Evolutionary conservation across 768 basidiomycete genomes (phyloP).

Genomic region (Leccinum rimulosum): DNA sequence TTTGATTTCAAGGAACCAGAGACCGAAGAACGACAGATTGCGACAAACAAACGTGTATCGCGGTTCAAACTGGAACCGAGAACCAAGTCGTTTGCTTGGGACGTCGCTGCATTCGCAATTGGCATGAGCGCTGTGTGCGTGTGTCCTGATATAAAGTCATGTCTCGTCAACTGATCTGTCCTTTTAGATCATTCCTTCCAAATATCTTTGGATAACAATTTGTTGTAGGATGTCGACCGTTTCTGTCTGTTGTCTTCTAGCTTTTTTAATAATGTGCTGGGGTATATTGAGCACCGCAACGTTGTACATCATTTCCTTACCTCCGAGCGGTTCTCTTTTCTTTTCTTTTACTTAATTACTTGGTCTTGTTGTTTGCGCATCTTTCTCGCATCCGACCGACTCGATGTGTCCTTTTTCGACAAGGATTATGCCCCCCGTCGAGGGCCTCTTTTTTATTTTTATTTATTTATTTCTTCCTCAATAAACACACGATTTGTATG

Average conservation of each 20-base stretch:
- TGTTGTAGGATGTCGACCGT: conserved; percentile 14
- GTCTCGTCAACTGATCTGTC: background rate
- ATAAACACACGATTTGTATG: conserved; percentile 18
- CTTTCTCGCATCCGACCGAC: background rate
- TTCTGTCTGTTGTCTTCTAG: conserved; percentile 10
- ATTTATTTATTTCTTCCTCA: background rate
- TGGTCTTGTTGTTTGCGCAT: background rate
- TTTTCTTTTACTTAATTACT: background rate
- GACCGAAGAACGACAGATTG: conserved; percentile 52
- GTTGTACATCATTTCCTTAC: conserved; percentile 16
- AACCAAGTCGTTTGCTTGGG: conserved; percentile 80
- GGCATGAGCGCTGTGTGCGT: conserved; percentile 81
- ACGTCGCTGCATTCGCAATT: conserved; percentile 77
- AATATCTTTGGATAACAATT: conserved; percentile 48
- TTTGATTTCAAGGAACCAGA: conserved; percentile 75
- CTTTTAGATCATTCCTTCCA: conserved; percentile 53
- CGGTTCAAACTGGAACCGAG: conserved; percentile 59
- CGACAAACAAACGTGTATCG: conserved; percentile 62
- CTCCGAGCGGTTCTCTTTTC: conserved; percentile 14
- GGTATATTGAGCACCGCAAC: conserved; percentile 19
- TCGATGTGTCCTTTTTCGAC: conserved; percentile 2
- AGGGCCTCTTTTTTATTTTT: background rate
- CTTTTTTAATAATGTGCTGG: conserved; percentile 15
- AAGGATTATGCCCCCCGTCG: conserved; percentile 4
- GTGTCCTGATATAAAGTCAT: background rate